Conservation (phyloP, 768 basidiomycete genomes). For the Albatrellus ellisii region DNA sequence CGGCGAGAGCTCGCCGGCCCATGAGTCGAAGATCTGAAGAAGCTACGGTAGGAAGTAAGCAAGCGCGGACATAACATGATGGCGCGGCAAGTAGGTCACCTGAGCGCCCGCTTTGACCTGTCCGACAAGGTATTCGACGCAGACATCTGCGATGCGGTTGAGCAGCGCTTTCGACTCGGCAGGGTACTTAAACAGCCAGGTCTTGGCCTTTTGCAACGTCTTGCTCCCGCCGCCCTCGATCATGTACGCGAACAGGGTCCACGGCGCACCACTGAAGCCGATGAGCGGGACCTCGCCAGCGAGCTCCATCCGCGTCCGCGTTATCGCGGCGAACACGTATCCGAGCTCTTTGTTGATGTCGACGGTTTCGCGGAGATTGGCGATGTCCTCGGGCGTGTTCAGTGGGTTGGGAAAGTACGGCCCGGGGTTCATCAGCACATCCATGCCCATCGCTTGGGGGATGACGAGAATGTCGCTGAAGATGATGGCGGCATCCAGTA, state of each 20-base stretch:
- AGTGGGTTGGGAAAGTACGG: conserved; percentile 86
- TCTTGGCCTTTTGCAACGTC: conserved; percentile 82
- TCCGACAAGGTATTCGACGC: conserved; percentile 81
- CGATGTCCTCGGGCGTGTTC: conserved; percentile 57
- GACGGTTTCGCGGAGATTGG: conserved; percentile 44
- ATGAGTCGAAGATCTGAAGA: conserved; percentile 95
- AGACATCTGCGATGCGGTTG: conserved; percentile 72
- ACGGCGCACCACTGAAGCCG: conserved; percentile 94
- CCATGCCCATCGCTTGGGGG: conserved; percentile 96
- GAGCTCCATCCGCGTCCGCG: conserved; percentile 64
- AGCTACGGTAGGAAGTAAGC: conserved; percentile 35
- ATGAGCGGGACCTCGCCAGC: conserved; percentile 87
- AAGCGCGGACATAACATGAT: neutral
- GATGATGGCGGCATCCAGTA: conserved; percentile 93
- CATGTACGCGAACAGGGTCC: conserved; percentile 99
- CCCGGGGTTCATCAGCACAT: conserved; percentile 86
- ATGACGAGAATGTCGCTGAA: conserved; percentile 98
- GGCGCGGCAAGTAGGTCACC: conserved; percentile 31
- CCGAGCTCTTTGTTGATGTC: conserved; percentile 76
- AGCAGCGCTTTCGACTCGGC: conserved; percentile 72
- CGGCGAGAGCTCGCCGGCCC: conserved; percentile 86
- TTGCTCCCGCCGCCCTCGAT: conserved; percentile 92
- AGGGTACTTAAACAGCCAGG: conserved; percentile 89
- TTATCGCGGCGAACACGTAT: conserved; percentile 91
- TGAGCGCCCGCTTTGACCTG: conserved; percentile 95